Conservation (phyloP, 2,329 filamentous ascomycete species). For the Botrytis hyacinthi region DNA sequence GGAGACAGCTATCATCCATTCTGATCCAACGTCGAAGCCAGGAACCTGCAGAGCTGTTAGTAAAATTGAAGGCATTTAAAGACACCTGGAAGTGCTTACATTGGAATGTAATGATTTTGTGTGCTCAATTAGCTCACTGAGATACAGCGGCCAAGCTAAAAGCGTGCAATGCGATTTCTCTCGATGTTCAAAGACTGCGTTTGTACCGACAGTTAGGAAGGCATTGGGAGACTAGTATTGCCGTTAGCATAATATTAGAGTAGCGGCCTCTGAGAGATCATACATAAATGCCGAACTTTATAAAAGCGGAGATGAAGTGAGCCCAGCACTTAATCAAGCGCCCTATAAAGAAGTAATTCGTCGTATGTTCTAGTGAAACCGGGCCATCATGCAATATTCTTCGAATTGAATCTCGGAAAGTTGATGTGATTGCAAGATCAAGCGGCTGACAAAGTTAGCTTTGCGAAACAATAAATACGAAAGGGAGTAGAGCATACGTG, state of each 20-base stretch:
- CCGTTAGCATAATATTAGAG: conserved; percentile 46
- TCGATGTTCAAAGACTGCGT: conserved; percentile 38
- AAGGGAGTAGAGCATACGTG: conserved; percentile 23
- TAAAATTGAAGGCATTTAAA: background rate
- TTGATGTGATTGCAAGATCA: conserved; percentile 24
- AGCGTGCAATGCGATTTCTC: conserved; percentile 47
- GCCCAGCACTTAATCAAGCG: conserved; percentile 21
- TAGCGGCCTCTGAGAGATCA: conserved; percentile 33
- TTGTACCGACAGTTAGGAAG: conserved; percentile 29
- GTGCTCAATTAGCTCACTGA: conserved; percentile 49
- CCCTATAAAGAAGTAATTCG: conserved; percentile 16
- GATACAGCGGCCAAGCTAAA: conserved; percentile 52
- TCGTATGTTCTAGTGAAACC: background rate
- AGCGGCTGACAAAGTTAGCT: conserved; percentile 31
- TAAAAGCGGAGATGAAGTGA: conserved; percentile 20
- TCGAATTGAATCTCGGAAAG: conserved; percentile 23
- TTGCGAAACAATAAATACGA: background rate
- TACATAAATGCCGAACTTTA: conserved; percentile 29
- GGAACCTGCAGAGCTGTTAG: conserved; percentile 32
- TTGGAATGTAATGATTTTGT: conserved; percentile 44
- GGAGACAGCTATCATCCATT: conserved; percentile 54
- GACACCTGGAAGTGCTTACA: conserved; percentile 15
- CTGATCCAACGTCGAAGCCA: conserved; percentile 44
- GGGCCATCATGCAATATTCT: conserved; percentile 22
- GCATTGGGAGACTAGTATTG: conserved; percentile 37